Percentiles rank a stretch among this genome's conserved stretches.
Evolutionary conservation across 2,329 filamentous ascomycete genomes (phyloP).

Genomic region (Nemania sp.): DNA sequence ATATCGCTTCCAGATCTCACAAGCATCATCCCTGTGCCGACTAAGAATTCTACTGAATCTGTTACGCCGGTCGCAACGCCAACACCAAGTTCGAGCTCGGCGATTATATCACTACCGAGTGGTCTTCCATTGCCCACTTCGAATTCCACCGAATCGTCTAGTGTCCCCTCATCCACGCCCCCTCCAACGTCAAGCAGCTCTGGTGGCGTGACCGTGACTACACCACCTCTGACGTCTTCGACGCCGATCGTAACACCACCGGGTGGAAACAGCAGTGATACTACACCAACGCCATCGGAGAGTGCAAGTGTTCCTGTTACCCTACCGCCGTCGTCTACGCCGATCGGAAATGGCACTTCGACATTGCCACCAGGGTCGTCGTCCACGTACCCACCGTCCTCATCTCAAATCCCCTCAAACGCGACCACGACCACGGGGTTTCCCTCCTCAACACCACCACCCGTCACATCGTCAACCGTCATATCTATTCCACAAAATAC

Average conservation of each 20-base stretch:
- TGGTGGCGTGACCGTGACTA: slow-evolving; percentile 20
- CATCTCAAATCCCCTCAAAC: slow-evolving; percentile 16
- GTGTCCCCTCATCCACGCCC: neutral
- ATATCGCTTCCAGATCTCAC: slow-evolving; percentile 1
- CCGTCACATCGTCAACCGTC: slow-evolving; percentile 13
- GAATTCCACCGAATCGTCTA: slow-evolving; percentile 28
- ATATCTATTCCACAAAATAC: slow-evolving; percentile 16
- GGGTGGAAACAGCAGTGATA: slow-evolving; percentile 31
- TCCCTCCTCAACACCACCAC: slow-evolving; percentile 6
- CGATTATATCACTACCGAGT: neutral
- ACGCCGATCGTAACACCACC: slow-evolving; percentile 17
- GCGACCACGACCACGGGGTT: slow-evolving; percentile 10
- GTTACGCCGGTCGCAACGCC: neutral
- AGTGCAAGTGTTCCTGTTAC: slow-evolving; percentile 28
- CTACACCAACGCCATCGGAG: slow-evolving; percentile 20
- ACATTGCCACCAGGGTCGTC: slow-evolving; percentile 16
- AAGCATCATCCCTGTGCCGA: slow-evolving; percentile 10
- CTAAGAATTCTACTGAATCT: slow-evolving; percentile 28
- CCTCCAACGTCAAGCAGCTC: slow-evolving; percentile 1
- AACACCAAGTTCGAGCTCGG: neutral
- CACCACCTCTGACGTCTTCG: slow-evolving; percentile 12
- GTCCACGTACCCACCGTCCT: slow-evolving; percentile 8
- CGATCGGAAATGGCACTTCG: slow-evolving; percentile 19
- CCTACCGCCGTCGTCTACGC: slow-evolving; percentile 10
- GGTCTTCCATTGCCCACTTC: slow-evolving; percentile 11